Base-by-base conservation (phyloP, 148 eudicot genomes). In the Nyssa sinensis region DNA sequence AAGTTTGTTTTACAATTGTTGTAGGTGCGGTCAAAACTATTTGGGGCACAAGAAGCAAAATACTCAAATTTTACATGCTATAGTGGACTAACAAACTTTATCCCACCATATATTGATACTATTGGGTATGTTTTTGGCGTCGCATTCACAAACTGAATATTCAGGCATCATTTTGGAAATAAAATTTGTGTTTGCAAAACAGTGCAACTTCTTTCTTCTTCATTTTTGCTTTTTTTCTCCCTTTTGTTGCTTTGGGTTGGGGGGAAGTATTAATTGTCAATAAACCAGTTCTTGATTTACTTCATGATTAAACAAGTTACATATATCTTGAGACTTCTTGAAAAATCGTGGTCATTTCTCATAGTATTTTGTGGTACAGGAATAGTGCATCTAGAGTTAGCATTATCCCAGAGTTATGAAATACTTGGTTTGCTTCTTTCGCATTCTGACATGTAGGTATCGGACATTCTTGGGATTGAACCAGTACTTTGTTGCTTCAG, bases 31-130 rank as follows among this genome's bases (percentile, higher is more conserved):
- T 30, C 72, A 72, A 80, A 67, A 28, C 69, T 80, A 53, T 76
- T 80, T 61, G 83, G 80, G 55, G 37, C 63, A 35, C 62, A 71
- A 39, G 72, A 67, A 2, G 72, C 83, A n/a, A 71, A 33, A 31
- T 80, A 80, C 61, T 80, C 83, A 30, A 64, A 62, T 5, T 80
- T 69, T 49, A 80, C 76, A 34, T 80, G 83, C 57, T 80, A 80
- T 72, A 80, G 68, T 24, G 83, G 75, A 16, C 31, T 80, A 37
- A 67, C 79, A 32, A 62, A 62, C 25, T 58, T 30, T 29, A 30
- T 28, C 29, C 79, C 83, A 33, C 32, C 74, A 11, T 57, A 70
- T 49, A 58, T 72, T 57, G 66, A 72, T 29, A 11, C 71, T 35
- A 67, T 71, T 65, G 72, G 81, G 76, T 72, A 77, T 37, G 79